Conservation (phyloP, 2,329 filamentous ascomycete genomes). For the Pseudocercospora fuligena region DNA sequence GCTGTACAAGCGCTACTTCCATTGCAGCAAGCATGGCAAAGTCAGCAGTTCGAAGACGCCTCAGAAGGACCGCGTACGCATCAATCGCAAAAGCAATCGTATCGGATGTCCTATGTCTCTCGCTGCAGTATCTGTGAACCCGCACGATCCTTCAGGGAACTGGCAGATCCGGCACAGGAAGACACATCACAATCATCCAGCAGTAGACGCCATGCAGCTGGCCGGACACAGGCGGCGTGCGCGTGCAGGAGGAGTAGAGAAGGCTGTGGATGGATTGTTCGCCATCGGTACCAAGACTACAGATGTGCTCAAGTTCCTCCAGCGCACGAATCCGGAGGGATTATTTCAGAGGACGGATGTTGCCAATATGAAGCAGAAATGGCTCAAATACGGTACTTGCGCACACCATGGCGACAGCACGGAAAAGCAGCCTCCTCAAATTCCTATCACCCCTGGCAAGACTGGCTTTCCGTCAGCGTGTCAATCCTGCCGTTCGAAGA, state of each 20-base stretch:
- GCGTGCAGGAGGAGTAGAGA: constrained; percentile 37
- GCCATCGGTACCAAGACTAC: constrained; percentile 38
- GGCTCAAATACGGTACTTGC: constrained; percentile 41
- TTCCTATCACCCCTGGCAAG: constrained; percentile 10
- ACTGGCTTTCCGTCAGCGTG: constrained; percentile 34
- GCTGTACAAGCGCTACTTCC: constrained; percentile 43
- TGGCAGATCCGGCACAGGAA: constrained; percentile 42
- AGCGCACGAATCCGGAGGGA: constrained; percentile 39
- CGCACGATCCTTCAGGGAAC: constrained; percentile 36
- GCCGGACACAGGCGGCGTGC: constrained; percentile 40
- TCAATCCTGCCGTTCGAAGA: constrained; percentile 35
- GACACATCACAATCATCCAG: constrained; percentile 41
- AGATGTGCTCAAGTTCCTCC: constrained; percentile 40
- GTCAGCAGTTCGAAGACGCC: constrained; percentile 33
- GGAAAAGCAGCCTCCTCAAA: constrained; percentile 8
- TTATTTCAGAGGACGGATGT: constrained; percentile 42
- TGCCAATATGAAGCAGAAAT: constrained; percentile 44
- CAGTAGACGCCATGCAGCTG: constrained; percentile 35
- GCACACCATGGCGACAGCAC: constrained; percentile 25
- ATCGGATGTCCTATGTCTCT: constrained; percentile 42
- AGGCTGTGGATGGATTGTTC: constrained; percentile 41
- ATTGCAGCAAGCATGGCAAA: constrained; percentile 42
- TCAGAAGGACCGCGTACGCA: constrained; percentile 32
- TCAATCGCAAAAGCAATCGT: constrained; percentile 38
- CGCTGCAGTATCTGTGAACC: constrained; percentile 38